Base-by-base conservation (phyloP, 225 moss, liverwort and hornwort genomes). In the Ulota crispa region DNA sequence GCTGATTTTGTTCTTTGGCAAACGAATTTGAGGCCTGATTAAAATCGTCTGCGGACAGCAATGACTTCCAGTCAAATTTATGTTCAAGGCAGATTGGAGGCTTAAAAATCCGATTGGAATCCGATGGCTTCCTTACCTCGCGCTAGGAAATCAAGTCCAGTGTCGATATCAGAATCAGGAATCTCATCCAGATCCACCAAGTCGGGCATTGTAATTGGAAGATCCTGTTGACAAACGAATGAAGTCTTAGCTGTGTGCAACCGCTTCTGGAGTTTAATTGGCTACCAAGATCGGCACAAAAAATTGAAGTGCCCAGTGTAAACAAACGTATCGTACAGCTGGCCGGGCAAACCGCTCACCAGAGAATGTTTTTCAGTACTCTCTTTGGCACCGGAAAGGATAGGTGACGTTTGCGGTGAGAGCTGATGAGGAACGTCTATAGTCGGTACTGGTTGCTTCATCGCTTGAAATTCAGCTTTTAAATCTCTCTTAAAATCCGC, bases 161-260 rank as follows among this genome's bases (percentile, higher is more conserved):
- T 75, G 70, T 78, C 80, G 54, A 60, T 61, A 77, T 83, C 79
- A 47, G 69, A 70, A 50, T 83, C 88, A 63, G 77, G 77, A 80
- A 80, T 26, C 68, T 68, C 82, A 82, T 88, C 88, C 65, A 89
- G 74, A 78, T 89, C 78, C 80, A 85, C 87, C 78, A 81, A 16
- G 52, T 83, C 67, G 43, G 83, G 47, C 55, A 39, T 59, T 45
- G 76, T 32, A 56, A 82, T 28, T 67, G 80, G 60, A 81, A 34
- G 65, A 72, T 37, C 84, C 89, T 89, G 79, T 62, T 18, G 72
- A 76, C 59, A 86, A 41, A 76, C 20, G 24, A 79, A 64, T 27
- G 63, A 64, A 18, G 62, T 53, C 21, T 66, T 61, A 82, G 57
- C 3, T 70, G 14, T 24, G n/a, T 7, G 50, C 24, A 73, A 36